Conservation (phyloP, 441 rosid genomes). For the Eutrema salsugineum region DNA sequence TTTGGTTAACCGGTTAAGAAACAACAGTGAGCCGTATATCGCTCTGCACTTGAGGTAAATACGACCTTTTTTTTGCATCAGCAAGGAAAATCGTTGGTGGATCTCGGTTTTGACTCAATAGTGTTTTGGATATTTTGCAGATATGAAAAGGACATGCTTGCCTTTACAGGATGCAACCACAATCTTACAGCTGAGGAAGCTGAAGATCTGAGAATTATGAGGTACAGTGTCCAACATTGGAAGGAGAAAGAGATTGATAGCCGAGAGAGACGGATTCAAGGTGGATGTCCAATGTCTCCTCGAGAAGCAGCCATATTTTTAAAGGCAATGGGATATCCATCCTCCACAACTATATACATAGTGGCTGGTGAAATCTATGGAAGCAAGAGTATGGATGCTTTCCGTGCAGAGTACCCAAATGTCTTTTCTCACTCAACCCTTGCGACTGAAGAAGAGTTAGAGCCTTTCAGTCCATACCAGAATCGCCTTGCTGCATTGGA, state of each 20-base stretch:
- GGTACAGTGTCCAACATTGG: conserved; percentile 80
- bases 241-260: conserved; percentile 93
- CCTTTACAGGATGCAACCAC: conserved; percentile 93
- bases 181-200: conserved; percentile 70
- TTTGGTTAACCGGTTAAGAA: conserved; percentile 70
- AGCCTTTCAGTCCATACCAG: conserved; percentile 65
- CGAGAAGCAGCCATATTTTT: conserved; percentile 88
- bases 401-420: conserved; percentile 78
- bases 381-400: conserved; percentile 67
- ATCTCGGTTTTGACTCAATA: not conserved
- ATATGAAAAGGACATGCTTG: conserved; percentile 95
- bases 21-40: conserved; percentile 59
- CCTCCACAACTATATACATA: conserved; percentile 72
- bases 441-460: conserved; percentile 75
- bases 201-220: conserved; percentile 67
- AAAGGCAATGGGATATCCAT: conserved; percentile 92
- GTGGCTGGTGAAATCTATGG: conserved; percentile 91
- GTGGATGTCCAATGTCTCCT: conserved; percentile 95
- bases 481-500: conserved; percentile 95
- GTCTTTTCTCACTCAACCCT: conserved; percentile 70
- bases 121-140: conserved; percentile 40
- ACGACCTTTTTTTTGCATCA: not conserved
- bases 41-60: conserved; percentile 86
- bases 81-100: not conserved
- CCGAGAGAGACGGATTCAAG: conserved; percentile 52